A percentile compares a stretch with the other conserved stretches of the same genome.
Evolutionary conservation across 352 stramenopile genomes (phyloP).

Genomic region (Globisporangium okanoganense): DNA sequence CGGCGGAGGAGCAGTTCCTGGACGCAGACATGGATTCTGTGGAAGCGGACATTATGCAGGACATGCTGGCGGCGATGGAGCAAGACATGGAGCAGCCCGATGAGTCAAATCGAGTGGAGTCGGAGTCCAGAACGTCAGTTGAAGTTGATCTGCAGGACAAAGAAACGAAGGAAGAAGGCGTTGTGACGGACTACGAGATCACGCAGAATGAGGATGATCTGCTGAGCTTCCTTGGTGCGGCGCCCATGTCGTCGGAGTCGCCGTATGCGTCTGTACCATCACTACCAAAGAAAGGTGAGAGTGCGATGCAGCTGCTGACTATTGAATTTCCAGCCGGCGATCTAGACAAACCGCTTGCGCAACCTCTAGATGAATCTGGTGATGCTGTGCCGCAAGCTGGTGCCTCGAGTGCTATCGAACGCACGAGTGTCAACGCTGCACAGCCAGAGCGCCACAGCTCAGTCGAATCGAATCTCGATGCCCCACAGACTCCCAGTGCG

Average conservation of each 20-base stretch:
- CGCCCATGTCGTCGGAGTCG: neutral
- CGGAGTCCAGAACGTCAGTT: constrained; percentile 1
- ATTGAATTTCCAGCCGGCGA: neutral
- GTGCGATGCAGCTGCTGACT: neutral
- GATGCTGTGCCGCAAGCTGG: neutral
- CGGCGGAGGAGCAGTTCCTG: constrained; percentile 1
- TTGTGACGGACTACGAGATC: constrained; percentile 37
- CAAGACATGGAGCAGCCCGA: constrained; percentile 9
- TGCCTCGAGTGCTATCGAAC: neutral
- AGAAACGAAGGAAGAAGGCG: constrained; percentile 10
- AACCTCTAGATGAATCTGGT: neutral
- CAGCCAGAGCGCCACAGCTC: neutral
- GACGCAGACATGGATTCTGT: constrained; percentile 1
- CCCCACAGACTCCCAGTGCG: constrained; percentile 8
- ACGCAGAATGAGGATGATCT: constrained; percentile 57
- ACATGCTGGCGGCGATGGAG: constrained; percentile 16
- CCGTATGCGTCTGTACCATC: neutral
- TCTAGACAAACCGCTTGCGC: neutral
- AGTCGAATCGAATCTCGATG: neutral
- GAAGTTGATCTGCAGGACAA: constrained; percentile 8
- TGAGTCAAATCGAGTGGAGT: neutral
- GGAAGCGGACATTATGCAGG: constrained; percentile 8
- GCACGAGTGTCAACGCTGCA: neutral
- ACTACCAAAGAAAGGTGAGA: neutral
- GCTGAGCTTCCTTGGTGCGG: constrained; percentile 33